Base-by-base conservation (phyloP, 345 rosid species). In the Salix suchowensis region DNA sequence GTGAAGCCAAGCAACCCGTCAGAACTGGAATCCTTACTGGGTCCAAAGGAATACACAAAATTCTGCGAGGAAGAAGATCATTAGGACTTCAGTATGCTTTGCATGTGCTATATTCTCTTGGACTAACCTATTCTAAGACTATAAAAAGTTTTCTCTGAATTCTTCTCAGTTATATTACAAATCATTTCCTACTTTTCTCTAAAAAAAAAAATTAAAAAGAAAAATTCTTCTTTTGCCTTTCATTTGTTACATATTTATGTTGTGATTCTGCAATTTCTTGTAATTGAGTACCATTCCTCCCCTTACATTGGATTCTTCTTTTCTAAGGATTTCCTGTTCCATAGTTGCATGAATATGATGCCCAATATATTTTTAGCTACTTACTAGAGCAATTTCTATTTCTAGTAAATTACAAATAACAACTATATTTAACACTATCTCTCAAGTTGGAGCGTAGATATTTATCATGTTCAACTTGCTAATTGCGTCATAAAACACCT, bases 11-110 rank as follows among this genome's bases (percentile, higher is more conserved):
- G 90, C 74, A 86, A 74, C 76, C 94, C 99, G 37, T 87, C 89
- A 6, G 98, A 93, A 78, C 68, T 92, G 64, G 94, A 83, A 32
- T 85, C 94, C 71, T 84, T 96, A 79, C 79, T 96, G 93, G 97
- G 88, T 78, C 58, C 97, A 34, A 88, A 86, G 69, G 97, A 90
- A 72, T 96, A 92, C 89, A 88, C 89, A 23, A 92, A 96, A 80
- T 88, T 91, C 88, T 96, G 97, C 26, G 93, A 96, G 83, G 98
- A 96, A 73, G 99, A 92, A 88, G 95, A 89, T 79, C 99, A 92
- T 80, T 92, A 91, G 86, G 78, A 70, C 24, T 46, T 65, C 14
- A 32, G 6, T 1, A 6, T 8, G 48, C 54, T n/a, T 40, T 10
- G 19, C 10, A 71, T 62, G 23, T 58, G 28, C 3, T 65, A 9